These are phyloP conservation scores for Lepidium aucheri DNA, from an alignment of 345 rosid species.

Conservation along the genomic window DNA sequence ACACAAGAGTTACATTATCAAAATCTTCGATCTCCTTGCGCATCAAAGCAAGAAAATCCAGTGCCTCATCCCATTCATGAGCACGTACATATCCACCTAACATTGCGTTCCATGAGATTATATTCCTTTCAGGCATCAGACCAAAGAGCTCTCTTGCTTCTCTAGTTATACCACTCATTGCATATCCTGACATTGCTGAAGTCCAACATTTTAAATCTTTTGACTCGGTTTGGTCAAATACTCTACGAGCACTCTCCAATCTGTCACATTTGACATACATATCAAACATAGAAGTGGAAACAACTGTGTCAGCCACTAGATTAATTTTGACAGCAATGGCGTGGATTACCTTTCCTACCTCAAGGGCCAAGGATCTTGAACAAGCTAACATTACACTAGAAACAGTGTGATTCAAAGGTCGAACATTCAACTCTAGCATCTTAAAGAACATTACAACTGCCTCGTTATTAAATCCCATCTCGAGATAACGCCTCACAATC, in stretches of 20 bases:
- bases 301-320: constrained; percentile 41
- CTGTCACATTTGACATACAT: constrained; percentile 64
- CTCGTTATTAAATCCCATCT: constrained; percentile 49
- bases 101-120: constrained; percentile 83
- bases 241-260: constrained; percentile 49
- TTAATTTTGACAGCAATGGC: constrained; percentile 40
- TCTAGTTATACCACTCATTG: constrained; percentile 43
- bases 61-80: constrained; percentile 58
- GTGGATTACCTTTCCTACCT: constrained; percentile 70
- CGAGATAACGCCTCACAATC: constrained; percentile 73
- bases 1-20: constrained; percentile 54
- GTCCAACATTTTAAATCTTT: constrained; percentile 69
- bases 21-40: constrained; percentile 33
- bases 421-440: constrained; percentile 37
- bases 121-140: constrained; percentile 66
- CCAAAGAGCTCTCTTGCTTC: constrained; percentile 68
- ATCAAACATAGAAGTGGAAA: constrained; percentile 53
- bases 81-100: constrained; percentile 57
- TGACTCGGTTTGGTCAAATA: constrained; percentile 44
- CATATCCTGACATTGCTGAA: constrained; percentile 62
- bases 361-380: constrained; percentile 38
- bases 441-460: constrained; percentile 54
- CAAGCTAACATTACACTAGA: constrained; percentile 73
- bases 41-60: constrained; percentile 46
- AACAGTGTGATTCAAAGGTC: constrained; percentile 59